Base-by-base conservation (phyloP, 768 basidiomycete species). In the Boletus patriciae region DNA sequence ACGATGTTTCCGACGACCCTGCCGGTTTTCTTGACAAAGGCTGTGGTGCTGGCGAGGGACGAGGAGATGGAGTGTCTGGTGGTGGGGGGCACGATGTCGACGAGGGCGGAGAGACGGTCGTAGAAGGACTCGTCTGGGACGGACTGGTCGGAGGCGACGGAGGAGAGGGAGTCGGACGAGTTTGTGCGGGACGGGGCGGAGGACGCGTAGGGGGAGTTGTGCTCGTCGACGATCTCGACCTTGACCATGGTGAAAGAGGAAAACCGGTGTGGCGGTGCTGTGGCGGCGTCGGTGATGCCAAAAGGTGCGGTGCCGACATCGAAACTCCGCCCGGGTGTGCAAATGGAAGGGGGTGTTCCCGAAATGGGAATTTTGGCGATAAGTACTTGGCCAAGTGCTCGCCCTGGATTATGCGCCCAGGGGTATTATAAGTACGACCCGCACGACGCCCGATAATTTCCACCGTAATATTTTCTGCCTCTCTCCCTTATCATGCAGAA, bases 51-150 rank as follows among this genome's bases (percentile, higher is more conserved):
- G 27, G 81, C 76, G 54, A 90, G 65, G 50, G 81, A 82, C 23
- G 85, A 77, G 48, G 82, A 73, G 61, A 98, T 83, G 66, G 76
- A 77, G 64, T 90, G 87, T 59, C 97, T 86, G 38, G 95, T 95
- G 10, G 88, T 77, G 23, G 97, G 97, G 8, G 95, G 89, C 6
- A 99, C 85, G 69, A 99, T 98, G 80, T 99, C 96, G 64, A 90
- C 89, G 72, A 99, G 88, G 25, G 96, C 96, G 56, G 81, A 80
- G 67, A 99, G 62, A 56, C 96, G 91, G 78, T 98, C 94, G 61
- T 86, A 78, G 65, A 97, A 59, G 42, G 94, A 84, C 77, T 99
- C 96, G 65, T 94, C 86, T 60, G 74, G 80, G 51, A 81, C 77
- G 57, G 83, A 83, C 44, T 76, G 68, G 50, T 91, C 86, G 4